Percentiles rank a stretch among this genome's conserved stretches.
These are phyloP conservation scores for Botrytis aclada DNA, from an alignment of 2,329 filamentous ascomycete genomes.

Conservation along the genomic window DNA sequence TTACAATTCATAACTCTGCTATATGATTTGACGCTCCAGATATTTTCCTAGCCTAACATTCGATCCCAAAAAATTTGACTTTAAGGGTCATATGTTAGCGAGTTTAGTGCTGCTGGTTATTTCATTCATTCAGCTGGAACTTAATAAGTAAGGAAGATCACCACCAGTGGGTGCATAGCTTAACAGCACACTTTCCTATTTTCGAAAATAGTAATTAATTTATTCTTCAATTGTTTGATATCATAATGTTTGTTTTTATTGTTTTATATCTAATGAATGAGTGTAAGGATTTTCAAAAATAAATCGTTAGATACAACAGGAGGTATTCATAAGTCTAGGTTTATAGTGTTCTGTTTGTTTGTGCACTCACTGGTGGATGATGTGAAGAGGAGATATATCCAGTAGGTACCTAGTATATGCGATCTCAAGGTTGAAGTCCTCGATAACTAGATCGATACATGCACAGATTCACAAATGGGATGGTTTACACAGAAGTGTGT, in stretches of 20 bases:
- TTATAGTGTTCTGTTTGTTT: too few species aligned
- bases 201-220: too few species aligned
- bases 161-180: too few species aligned
- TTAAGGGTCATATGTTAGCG: background rate
- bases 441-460: background rate
- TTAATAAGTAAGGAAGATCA: background rate
- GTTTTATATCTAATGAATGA: too few species aligned
- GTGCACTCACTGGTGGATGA: too few species aligned
- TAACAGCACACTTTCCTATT: too few species aligned
- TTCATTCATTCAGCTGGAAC: background rate
- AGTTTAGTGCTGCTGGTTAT: background rate
- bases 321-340: too few species aligned
- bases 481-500: background rate
- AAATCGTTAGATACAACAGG: too few species aligned
- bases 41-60: background rate
- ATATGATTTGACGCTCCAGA: rapidly evolving
- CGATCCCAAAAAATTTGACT: background rate
- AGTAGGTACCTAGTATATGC: background rate
- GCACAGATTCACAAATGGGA: background rate
- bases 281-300: too few species aligned
- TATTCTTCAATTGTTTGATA: too few species aligned
- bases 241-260: too few species aligned
- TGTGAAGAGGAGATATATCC: background rate
- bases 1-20: background rate
- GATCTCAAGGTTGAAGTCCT: background rate